Conservation (phyloP, 2,329 filamentous ascomycete genomes). For the Diaporthe nobilis region DNA sequence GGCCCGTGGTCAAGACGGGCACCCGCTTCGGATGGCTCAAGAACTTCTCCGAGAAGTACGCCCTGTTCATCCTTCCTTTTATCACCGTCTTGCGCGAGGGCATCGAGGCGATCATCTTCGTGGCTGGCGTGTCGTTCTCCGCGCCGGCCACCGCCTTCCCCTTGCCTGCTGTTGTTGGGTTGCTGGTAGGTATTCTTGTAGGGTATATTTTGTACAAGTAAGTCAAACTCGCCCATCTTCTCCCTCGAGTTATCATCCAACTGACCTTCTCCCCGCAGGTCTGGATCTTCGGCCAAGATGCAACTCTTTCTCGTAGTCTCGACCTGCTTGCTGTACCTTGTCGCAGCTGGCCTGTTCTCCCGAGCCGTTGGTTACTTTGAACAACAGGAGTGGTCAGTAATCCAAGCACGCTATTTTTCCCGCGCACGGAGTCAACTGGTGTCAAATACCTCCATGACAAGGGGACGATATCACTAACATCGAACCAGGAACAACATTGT, state of each 20-base stretch:
- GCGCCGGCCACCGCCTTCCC: slow-evolving; percentile 79
- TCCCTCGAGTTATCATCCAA: not conserved
- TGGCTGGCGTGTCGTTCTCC: slow-evolving; percentile 80
- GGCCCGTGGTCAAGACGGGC: slow-evolving; percentile 59
- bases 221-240: slow-evolving; percentile 46
- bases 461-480: not conserved
- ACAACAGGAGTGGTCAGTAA: slow-evolving; percentile 70
- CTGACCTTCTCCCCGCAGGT: slow-evolving; percentile 52
- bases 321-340: slow-evolving; percentile 87
- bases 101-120: slow-evolving; percentile 83
- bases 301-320: slow-evolving; percentile 87
- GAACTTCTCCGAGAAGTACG: slow-evolving; percentile 77
- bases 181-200: slow-evolving; percentile 72
- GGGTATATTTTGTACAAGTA: slow-evolving; percentile 82
- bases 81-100: slow-evolving; percentile 84
- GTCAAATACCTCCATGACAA: not conserved
- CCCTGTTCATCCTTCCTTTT: slow-evolving; percentile 84
- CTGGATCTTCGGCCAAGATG: slow-evolving; percentile 74
- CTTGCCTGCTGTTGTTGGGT: slow-evolving; percentile 76
- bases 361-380: slow-evolving; percentile 83
- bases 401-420: slow-evolving; percentile 74
- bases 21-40: slow-evolving; percentile 46
- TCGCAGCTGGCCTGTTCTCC: slow-evolving; percentile 86
- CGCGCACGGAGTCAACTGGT: slow-evolving; percentile 58
- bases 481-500: slow-evolving; percentile 49